These are phyloP conservation scores for Globisporangium perplexum DNA, from an alignment of 352 stramenopile genomes.

Conservation along the genomic window DNA sequence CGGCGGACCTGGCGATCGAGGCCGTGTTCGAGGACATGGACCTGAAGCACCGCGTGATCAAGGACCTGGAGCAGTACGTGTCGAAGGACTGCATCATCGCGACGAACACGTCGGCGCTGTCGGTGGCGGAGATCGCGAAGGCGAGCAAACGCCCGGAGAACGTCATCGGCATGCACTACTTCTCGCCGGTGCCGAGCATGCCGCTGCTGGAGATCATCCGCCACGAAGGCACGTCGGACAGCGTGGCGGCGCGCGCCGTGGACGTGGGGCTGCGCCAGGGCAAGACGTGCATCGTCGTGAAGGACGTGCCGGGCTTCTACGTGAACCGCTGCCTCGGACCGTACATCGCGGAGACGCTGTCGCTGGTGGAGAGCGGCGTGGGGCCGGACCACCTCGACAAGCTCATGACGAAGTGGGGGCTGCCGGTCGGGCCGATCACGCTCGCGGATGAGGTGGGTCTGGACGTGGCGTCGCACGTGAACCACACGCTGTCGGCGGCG, in stretches of 20 bases:
- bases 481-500: constrained; percentile 89
- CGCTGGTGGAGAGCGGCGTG: constrained; percentile 91
- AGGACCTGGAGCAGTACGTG: constrained; percentile 91
- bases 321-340: constrained; percentile 98
- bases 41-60: constrained; percentile 96
- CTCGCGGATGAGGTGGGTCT: constrained; percentile 96
- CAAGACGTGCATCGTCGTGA: constrained; percentile 98
- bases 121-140: constrained; percentile 93
- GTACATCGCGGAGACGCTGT: constrained; percentile 90
- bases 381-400: constrained; percentile 93
- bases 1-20: constrained; percentile 97
- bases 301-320: constrained; percentile 99
- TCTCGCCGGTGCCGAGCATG: constrained; percentile 97
- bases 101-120: constrained; percentile 97
- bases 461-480: constrained; percentile 95
- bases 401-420: constrained; percentile 94
- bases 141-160: constrained; percentile 83
- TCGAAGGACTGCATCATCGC: constrained; percentile 94
- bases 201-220: constrained; percentile 98
- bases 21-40: constrained; percentile 97
- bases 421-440: constrained; percentile 96
- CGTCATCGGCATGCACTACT: constrained; percentile 99
- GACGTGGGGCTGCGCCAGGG: constrained; percentile 95
- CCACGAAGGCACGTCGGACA: constrained; percentile 88
- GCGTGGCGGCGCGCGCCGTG: constrained; percentile 88